A percentile compares a stretch with the other conserved stretches of the same genome.
Evolutionary conservation across 2,329 filamentous ascomycete genomes (phyloP).

Genomic region (Trichoderma breve): DNA sequence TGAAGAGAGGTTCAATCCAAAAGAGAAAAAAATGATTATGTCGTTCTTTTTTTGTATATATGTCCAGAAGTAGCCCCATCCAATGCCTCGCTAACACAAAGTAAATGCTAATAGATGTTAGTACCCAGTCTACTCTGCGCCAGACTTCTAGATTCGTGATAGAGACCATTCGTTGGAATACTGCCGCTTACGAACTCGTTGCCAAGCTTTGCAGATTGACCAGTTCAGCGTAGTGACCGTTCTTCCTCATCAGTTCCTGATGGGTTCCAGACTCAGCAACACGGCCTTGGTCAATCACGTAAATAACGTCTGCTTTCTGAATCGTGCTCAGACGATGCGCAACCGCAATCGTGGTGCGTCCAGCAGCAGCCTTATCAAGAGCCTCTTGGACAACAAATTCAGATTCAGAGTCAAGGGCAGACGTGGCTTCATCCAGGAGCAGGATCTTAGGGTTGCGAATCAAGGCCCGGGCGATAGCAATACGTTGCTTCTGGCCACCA

Average conservation of each 20-base stretch:
- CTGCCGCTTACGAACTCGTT: slow-evolving; percentile 41
- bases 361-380: slow-evolving; percentile 77
- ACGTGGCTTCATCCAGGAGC: slow-evolving; percentile 78
- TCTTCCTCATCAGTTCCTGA: slow-evolving; percentile 64
- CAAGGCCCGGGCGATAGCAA: slow-evolving; percentile 88
- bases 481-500: slow-evolving; percentile 91
- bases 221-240: slow-evolving; percentile 73
- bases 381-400: slow-evolving; percentile 81
- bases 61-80: neutral
- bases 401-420: slow-evolving; percentile 70
- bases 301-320: slow-evolving; percentile 91
- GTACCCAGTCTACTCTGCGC: neutral
- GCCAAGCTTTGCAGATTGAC: slow-evolving; percentile 78
- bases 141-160: neutral
- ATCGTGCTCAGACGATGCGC: slow-evolving; percentile 91
- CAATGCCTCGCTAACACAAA: neutral
- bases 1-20: neutral
- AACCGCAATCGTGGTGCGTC: slow-evolving; percentile 87
- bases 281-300: slow-evolving; percentile 88
- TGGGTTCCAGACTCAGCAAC: slow-evolving; percentile 86
- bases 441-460: slow-evolving; percentile 88
- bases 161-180: neutral
- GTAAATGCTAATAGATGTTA: neutral
- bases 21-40: neutral
- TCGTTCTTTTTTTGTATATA: neutral